phyloP scores from a whole-genome alignment of 441 rosid genomes.

The Caryocar brasiliense region DNA sequence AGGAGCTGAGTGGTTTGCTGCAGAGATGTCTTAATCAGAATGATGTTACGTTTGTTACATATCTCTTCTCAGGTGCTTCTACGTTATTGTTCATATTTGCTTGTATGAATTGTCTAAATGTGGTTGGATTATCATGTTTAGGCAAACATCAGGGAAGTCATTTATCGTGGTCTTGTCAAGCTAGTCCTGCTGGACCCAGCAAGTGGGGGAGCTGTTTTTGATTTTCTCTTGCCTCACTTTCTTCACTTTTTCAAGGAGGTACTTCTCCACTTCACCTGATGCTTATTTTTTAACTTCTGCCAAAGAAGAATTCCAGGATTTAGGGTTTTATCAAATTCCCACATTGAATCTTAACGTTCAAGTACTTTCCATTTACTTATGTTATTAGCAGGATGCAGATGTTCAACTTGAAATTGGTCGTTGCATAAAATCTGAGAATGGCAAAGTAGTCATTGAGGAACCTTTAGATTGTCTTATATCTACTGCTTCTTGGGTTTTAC shows the following conservation, averaged over 20 bases:
- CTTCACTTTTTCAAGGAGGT: slow-evolving; percentile 63
- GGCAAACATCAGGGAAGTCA: slow-evolving; percentile 53
- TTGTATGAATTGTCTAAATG: slow-evolving; percentile 5
- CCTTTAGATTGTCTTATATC: slow-evolving; percentile 70
- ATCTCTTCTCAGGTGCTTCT: neutral
- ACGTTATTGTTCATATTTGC: neutral
- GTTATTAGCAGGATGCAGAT: slow-evolving; percentile 39
- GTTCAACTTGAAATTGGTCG: slow-evolving; percentile 39
- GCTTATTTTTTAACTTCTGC: slow-evolving; percentile 3
- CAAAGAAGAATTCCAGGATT: no score
- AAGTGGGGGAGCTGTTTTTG: slow-evolving; percentile 43
- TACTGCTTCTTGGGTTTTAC: slow-evolving; percentile 63
- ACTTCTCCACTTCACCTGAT: slow-evolving; percentile 14
- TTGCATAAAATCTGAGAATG: slow-evolving; percentile 45
- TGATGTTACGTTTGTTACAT: slow-evolving; percentile 20
- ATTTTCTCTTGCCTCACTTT: slow-evolving; percentile 72
- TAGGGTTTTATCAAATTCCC: no score
- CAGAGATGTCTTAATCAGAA: slow-evolving; percentile 79
- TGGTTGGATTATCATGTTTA: slow-evolving; percentile 20
- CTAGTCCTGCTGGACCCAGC: slow-evolving; percentile 59
- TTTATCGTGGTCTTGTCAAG: slow-evolving; percentile 64
- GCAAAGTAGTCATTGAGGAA: slow-evolving; percentile 43
- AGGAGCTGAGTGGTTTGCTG: slow-evolving; percentile 60
- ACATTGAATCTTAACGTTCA: no score
- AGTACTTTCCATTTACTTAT: neutral